A percentile compares a stretch with the other conserved stretches of the same genome.
Evolutionary conservation across 352 stramenopile genomes (phyloP).

Genomic region (Phytophthora sojae): DNA sequence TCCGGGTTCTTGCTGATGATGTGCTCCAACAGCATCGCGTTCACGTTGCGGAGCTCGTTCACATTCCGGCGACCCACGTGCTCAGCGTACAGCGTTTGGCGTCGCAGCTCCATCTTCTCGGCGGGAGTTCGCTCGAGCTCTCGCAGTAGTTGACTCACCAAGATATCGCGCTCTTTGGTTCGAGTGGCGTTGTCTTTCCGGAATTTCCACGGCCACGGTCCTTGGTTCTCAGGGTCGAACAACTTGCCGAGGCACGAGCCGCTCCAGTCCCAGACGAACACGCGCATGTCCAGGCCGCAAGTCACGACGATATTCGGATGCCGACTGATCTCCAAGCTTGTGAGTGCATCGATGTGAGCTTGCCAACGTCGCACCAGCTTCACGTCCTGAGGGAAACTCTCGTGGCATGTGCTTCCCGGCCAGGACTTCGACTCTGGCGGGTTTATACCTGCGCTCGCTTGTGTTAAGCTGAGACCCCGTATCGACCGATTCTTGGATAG

Average conservation of each 20-base stretch:
- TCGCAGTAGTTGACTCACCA: constrained; percentile 50
- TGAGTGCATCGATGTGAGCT: constrained; percentile 59
- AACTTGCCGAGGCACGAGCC: constrained; percentile 66
- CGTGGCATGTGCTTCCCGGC: constrained; percentile 28
- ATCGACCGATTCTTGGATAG: constrained; percentile 10
- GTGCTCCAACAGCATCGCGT: constrained; percentile 67
- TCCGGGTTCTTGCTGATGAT: constrained; percentile 73
- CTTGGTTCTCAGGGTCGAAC: constrained; percentile 68
- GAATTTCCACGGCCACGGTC: constrained; percentile 59
- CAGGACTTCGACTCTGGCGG: constrained; percentile 5
- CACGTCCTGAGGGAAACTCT: constrained; percentile 43
- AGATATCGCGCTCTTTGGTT: constrained; percentile 43
- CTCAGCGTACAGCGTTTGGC: constrained; percentile 54
- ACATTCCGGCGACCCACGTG: constrained; percentile 60
- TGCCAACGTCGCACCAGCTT: constrained; percentile 50
- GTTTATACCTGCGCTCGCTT: constrained; percentile 1
- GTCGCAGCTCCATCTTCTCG: constrained; percentile 48
- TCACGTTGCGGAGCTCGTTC: constrained; percentile 56
- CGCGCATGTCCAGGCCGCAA: constrained; percentile 66
- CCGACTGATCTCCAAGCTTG: constrained; percentile 62
- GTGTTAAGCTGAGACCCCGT: constrained; percentile 5
- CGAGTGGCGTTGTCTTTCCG: constrained; percentile 61
- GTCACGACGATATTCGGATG: constrained; percentile 73
- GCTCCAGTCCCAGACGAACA: constrained; percentile 79
- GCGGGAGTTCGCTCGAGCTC: constrained; percentile 60